These are phyloP conservation scores for Bonnemaisonia californica DNA, from an alignment of 31 red algal species.

Conservation along the genomic window DNA sequence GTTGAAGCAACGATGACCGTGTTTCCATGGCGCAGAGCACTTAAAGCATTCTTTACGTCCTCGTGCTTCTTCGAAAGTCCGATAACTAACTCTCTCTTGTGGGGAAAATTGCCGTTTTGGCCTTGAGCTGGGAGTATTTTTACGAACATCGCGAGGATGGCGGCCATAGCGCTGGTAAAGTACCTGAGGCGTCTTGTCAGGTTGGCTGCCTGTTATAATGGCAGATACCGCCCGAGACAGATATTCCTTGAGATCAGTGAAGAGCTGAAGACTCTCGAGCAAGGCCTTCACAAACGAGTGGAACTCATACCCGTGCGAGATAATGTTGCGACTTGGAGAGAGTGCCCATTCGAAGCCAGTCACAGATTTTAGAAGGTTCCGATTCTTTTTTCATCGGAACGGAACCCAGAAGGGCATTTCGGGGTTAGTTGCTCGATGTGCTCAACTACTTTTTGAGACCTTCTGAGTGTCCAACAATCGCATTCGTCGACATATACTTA, in stretches of 20 bases:
- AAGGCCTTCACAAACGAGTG: slow-evolving; percentile 17
- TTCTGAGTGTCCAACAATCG: background rate
- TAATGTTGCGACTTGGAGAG: slow-evolving; percentile 15
- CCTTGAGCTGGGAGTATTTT: too few species aligned
- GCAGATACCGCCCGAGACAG: too few species aligned
- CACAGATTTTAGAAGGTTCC: background rate
- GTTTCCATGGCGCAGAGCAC: too few species aligned
- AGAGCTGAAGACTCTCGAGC: slow-evolving; percentile 12
- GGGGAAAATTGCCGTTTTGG: too few species aligned
- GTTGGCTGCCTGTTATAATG: too few species aligned
- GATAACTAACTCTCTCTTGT: too few species aligned
- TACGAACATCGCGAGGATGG: too few species aligned
- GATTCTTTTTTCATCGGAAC: slow-evolving; percentile 17
- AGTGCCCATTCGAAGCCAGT: slow-evolving; percentile 22
- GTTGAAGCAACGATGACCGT: too few species aligned
- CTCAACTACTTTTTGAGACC: background rate
- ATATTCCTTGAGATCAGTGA: slow-evolving; percentile 21
- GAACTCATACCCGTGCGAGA: background rate
- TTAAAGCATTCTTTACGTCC: too few species aligned
- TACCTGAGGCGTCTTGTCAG: too few species aligned
- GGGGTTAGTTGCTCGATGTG: background rate
- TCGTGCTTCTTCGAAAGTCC: too few species aligned
- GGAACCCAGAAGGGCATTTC: background rate
- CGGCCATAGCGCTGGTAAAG: too few species aligned
- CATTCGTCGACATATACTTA: slow-evolving; percentile 2